Base-by-base conservation (phyloP, 2,329 filamentous ascomycete genomes). In the Dothiorella sarmentorum region DNA sequence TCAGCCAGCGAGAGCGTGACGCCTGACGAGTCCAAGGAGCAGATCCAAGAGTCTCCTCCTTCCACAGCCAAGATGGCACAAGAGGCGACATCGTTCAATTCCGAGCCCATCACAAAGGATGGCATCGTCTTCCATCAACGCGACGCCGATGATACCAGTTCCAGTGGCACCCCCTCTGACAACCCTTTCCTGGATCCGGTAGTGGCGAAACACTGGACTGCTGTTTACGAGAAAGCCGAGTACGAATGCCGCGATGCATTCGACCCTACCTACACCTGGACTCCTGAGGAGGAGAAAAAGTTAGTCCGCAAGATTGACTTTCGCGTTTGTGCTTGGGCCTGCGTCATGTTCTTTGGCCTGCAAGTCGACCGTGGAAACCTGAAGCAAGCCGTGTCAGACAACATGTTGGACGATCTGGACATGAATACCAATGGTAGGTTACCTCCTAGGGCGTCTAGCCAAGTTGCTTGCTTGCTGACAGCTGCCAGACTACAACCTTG, bases 291-390 rank as follows among this genome's bases (percentile, higher is more conserved):
- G 56, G 79, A 82, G 67, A 74, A 72, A 61, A 75, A 68, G 56
- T 65, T 82, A 3, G 70, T 80, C 13, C 69, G 73, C 59, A 80
- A 69, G 67, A 61, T 71, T 3, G 68, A 70, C 27, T 66, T 61
- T 56, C 62, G 65, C 6, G 67, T 71, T 26, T 66, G 64, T 7
- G 26, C 66, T 17, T 70, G 68, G 67, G 69, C 66, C 37, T 80
- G 79, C 73, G 64, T 80, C 49, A 80, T 80, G 78, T 80, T 81
- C 62, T 74, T 73, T 20, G 71, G 75, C 1, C 69, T 80, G 15
- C 76, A 80, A 60, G 65, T 80, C 29, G 75, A 80, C 56, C 71
- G 78, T 5, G 69, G 75, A 26, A 80, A 80, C 65, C 77, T 80
- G 59, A 80, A 77, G 52, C 67, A 71, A 20, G 72, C 72, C 3